Base-by-base conservation (phyloP, 257 asterid species). In the Gardenia jasminoides region DNA sequence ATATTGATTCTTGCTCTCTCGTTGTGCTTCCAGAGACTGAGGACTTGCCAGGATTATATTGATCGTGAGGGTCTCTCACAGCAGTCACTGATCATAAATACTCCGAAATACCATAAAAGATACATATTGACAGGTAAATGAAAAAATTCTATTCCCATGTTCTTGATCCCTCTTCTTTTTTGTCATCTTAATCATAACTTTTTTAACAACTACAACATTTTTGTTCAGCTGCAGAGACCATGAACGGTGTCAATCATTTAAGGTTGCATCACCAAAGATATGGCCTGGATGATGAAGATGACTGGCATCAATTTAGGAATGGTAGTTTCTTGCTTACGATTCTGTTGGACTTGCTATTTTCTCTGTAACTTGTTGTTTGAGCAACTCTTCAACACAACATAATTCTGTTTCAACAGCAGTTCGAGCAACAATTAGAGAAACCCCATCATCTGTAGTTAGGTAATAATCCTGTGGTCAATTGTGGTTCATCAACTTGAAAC, bases 51-150 rank as follows among this genome's bases (percentile, higher is more conserved):
- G 75, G 94, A 92, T 80, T 91, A 91, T 86, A 90, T 94, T 61
- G 97, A 91, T 62, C 88, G 92, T 1, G 96, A 94, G 88, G 99
- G 99, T 73, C 76, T 89, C 75, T 94, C 97, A 17, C 98, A 96
- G 88, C 99, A 96, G 82, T 92, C 96, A 50, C 83, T 92, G 86
- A 87, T 86, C 85, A 93, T 96, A 67, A 87, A 89, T 85, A 92
- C 98, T 76, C 99, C 99, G 22, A 89, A 88, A 83, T 89, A 88
- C 85, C 96, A 90, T 76, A 95, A 90, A 80, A 86, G 96, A 81
- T 96, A 91, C 84, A 92, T 92, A 80, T 88, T 96, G 86, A 98
- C 99, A 85, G 94, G 99, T 87, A 74, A 83, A 33, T 74, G 33
- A 5, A 36, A 36, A 36, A 69, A 12, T 36, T 76, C 30, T 56